Evolutionary conservation across 768 basidiomycete genomes (phyloP).

Genomic region (Russula dissimulans): DNA sequence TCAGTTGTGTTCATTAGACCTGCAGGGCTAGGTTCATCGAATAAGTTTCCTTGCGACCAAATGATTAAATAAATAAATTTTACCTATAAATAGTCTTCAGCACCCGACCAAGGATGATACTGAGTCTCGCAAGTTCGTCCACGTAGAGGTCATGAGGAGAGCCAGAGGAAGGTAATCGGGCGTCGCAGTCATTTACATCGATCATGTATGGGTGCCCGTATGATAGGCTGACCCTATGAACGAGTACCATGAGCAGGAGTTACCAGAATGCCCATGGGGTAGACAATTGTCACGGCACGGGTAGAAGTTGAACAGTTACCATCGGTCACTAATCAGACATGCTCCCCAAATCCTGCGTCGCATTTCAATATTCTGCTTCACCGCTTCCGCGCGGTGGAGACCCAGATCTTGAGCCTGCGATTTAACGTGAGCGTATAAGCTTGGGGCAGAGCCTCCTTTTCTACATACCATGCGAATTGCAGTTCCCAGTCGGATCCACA

Average conservation of each 20-base stretch:
- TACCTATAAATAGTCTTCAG: conserved; percentile 90
- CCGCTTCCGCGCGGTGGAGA: conserved; percentile 83
- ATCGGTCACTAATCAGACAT: conserved; percentile 91
- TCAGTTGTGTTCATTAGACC: conserved; percentile 82
- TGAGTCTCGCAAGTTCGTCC: conserved; percentile 86
- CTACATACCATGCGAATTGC: conserved; percentile 82
- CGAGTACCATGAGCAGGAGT: conserved; percentile 13
- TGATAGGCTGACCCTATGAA: conserved; percentile 66
- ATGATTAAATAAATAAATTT: neutral
- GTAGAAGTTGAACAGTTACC: conserved; percentile 38
- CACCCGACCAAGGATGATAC: conserved; percentile 84
- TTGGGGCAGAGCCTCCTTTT: conserved; percentile 13
- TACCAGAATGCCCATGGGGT: neutral
- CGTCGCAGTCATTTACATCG: conserved; percentile 94
- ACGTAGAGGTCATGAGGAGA: conserved; percentile 72
- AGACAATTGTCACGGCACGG: neutral
- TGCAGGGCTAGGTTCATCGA: conserved; percentile 49
- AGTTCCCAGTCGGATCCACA: conserved; percentile 79
- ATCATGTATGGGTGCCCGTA: conserved; percentile 96
- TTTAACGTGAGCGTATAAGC: neutral
- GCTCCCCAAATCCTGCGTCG: conserved; percentile 88
- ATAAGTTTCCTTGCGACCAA: neutral
- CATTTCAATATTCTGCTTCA: conserved; percentile 76
- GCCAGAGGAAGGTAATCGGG: conserved; percentile 83
- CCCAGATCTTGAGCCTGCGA: conserved; percentile 91